A percentile compares a stretch with the other conserved stretches of the same genome.
phyloP scores from a whole-genome alignment of 2,329 filamentous ascomycete genomes.

The Phialophora chinensis region DNA sequence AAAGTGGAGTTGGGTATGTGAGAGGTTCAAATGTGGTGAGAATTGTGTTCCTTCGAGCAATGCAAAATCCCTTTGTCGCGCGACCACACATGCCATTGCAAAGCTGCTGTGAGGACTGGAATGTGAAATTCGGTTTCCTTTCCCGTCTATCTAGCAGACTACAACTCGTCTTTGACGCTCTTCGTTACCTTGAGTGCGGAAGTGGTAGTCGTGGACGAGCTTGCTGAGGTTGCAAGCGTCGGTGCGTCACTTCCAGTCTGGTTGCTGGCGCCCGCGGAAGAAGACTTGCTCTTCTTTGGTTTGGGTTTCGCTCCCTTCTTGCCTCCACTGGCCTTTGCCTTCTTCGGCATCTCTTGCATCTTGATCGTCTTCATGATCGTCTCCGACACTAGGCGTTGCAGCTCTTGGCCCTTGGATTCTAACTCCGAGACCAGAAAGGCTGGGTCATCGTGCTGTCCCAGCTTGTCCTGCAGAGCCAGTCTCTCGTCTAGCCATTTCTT shows the following conservation, averaged over 20 bases:
- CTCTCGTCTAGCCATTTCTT: slow-evolving; percentile 77
- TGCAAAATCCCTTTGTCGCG: not conserved
- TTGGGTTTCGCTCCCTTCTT: slow-evolving; percentile 41
- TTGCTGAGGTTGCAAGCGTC: slow-evolving; percentile 4
- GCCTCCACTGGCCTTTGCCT: slow-evolving; percentile 44
- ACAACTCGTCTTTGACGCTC: slow-evolving; percentile 43
- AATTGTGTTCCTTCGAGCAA: not conserved
- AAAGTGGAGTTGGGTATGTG: not conserved
- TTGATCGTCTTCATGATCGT: slow-evolving; percentile 72
- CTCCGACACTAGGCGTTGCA: slow-evolving; percentile 73
- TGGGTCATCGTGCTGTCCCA: slow-evolving; percentile 74
- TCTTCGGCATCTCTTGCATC: slow-evolving; percentile 52
- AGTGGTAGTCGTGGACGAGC: slow-evolving; percentile 6
- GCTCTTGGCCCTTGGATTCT: slow-evolving; percentile 68
- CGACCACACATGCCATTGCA: not conserved
- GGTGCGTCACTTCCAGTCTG: slow-evolving; percentile 14
- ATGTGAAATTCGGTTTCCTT: not conserved
- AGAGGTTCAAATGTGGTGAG: not conserved
- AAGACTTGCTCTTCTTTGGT: slow-evolving; percentile 41
- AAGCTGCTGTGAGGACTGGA: not conserved
- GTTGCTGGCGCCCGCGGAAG: slow-evolving; percentile 14
- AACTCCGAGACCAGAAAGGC: slow-evolving; percentile 76
- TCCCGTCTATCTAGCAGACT: slow-evolving; percentile 9
- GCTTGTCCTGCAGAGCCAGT: slow-evolving; percentile 71
- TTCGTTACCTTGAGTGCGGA: slow-evolving; percentile 27